A percentile compares a stretch with the other conserved stretches of the same genome.
These are phyloP conservation scores for Zancudomyces culisetae DNA, from an alignment of 371 early-diverging fungal species.

Conservation along the genomic window DNA sequence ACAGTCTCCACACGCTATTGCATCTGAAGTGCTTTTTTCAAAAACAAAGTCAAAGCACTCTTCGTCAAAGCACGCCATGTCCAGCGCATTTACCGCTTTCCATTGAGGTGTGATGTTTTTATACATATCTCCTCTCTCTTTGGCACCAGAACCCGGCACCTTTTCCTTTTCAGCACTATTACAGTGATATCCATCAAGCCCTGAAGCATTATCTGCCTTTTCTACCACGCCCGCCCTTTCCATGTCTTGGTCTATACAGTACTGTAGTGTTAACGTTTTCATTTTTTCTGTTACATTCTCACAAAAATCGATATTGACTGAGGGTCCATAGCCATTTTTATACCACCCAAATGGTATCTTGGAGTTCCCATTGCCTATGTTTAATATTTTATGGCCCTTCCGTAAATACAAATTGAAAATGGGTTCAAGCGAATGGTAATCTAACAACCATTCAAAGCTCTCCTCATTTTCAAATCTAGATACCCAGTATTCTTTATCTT, in stretches of 20 bases:
- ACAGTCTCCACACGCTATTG: slow-evolving; percentile 27
- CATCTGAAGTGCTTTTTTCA: slow-evolving; percentile 25
- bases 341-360: slow-evolving; percentile 25
- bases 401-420: slow-evolving; percentile 6
- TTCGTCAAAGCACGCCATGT: slow-evolving; percentile 9
- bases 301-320: slow-evolving; percentile 26
- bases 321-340: slow-evolving; percentile 17
- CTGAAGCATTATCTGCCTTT: not conserved
- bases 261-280: slow-evolving; percentile 9
- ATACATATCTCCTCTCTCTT: not conserved
- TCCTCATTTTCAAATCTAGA: slow-evolving; percentile 25
- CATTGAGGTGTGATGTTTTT: slow-evolving; percentile 2
- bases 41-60: slow-evolving; percentile 13
- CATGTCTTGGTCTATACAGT: not conserved
- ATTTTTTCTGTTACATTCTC: slow-evolving; percentile 25
- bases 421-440: slow-evolving; percentile 7
- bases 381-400: slow-evolving; percentile 6
- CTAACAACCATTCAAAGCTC: slow-evolving; percentile 25
- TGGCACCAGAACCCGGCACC: not conserved
- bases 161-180: not conserved
- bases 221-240: too few species aligned
- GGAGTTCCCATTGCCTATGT: slow-evolving; percentile 35
- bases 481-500: slow-evolving; percentile 26
- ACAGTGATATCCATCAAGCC: not conserved
- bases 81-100: slow-evolving; percentile 1